Base-by-base conservation (phyloP, 768 basidiomycete species). In the Tubosaeta sp. region DNA sequence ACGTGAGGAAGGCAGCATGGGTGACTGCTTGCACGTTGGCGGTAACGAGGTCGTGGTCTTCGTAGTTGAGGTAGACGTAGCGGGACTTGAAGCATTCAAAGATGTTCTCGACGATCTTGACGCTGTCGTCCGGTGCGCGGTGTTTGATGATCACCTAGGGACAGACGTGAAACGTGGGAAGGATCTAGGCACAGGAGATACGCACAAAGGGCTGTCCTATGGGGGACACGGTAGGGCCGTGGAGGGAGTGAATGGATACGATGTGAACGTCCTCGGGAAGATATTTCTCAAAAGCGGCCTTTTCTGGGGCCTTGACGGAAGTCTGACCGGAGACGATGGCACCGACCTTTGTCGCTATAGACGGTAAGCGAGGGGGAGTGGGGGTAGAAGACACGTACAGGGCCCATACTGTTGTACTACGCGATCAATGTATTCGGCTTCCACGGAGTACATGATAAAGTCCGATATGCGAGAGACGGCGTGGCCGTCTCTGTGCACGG, bases 1-100 rank as follows among this genome's bases (percentile, higher is more conserved):
- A 94, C 95, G 86, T 92, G 17, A 99, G 76, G 75, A 98, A 98
- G 0, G 97, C 97, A 12, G 95, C 95, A 61, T 99, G 97, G 0
- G 93, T 97, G 13, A 97, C 95, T 0, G 95, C 97, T 70, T 99
- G 97, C 0, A 97, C 98, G 60, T 98, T 98, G 12, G 97, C 97
- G 0, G 97, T 99, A 44, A 98, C 90, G 38, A 83, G 76, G 63
- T 99, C 97, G 63, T 99, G 97, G 49, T 97, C 93, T 56, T 95
- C 90, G 70, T 97, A 98, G n/a, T 85, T 86, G 37, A 99, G 76
- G 66, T 97, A 85, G 35, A 99, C 95, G 60, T 84, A 91, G 50
- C 94, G 83, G 2, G 89, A 91, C 43, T 80, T 76, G 62, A 98
- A 83, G 16, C 86, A 86, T 5, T 76, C 75, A 46, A 99, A 79